A percentile compares a stretch with the other conserved stretches of the same genome.
These are phyloP conservation scores for Vaccinium macrocarpon DNA, from an alignment of 148 eudicot genomes.

Conservation along the genomic window DNA sequence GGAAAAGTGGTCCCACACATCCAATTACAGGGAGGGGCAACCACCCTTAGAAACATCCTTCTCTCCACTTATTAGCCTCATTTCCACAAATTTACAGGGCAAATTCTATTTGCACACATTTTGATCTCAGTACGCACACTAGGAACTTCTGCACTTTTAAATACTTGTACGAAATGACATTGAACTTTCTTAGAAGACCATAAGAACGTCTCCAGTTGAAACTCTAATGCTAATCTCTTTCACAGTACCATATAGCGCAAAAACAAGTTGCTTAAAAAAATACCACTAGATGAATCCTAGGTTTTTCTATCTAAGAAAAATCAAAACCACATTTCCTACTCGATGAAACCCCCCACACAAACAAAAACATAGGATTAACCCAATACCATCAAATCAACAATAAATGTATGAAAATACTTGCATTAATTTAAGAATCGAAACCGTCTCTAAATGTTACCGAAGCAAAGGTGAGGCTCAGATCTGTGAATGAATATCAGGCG, in stretches of 20 bases:
- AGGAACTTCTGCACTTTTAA: too few species aligned
- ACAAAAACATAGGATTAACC: too few species aligned
- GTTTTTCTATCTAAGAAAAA: not conserved
- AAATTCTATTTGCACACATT: too few species aligned
- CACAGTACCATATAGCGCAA: too few species aligned
- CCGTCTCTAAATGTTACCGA: not conserved
- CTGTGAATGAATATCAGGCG: not conserved
- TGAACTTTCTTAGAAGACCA: too few species aligned
- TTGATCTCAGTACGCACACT: too few species aligned
- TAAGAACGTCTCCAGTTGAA: too few species aligned
- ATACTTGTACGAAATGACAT: too few species aligned
- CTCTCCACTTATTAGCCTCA: not conserved
- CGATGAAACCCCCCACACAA: not conserved
- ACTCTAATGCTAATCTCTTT: too few species aligned
- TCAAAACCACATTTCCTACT: not conserved
- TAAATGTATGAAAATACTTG: too few species aligned
- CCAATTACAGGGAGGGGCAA: not conserved
- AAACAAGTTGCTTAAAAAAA: not conserved
- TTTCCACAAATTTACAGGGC: not conserved
- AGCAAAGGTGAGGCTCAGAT: constrained; percentile 6
- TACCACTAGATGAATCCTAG: not conserved
- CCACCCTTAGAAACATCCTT: not conserved
- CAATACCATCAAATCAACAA: not conserved
- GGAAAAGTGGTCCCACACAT: too few species aligned
- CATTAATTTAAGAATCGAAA: not conserved